Evolutionary conservation across 805 yeast species (phyloP), one percentile per base, ranked within the genome.

Genomic region (Osmozyma mogii): DNA sequence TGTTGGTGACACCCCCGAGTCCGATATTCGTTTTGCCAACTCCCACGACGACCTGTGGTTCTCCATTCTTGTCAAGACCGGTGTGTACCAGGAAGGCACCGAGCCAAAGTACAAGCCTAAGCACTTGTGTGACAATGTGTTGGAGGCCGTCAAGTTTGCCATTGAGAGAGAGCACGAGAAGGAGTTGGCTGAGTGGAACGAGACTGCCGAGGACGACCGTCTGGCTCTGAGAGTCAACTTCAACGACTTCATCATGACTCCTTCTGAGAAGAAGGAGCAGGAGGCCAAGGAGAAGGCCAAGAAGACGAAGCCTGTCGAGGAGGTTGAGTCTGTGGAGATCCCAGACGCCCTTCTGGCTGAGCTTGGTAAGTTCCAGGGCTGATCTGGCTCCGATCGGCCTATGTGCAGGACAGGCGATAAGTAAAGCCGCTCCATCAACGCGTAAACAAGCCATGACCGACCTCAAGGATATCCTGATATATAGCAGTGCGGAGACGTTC

Each of bases 1-100:
- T 58, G 92, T 83, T 29, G 94, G 94, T 45, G 94, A 83, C 50
- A 83, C 94, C 9, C 94, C 94, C 12, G 94, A 83, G 58, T 78
- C 88, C 5, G 94, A 83, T 54, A 83, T 83, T 40, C 66, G 92
- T 54, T 84, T 84, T 59, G 94, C 94, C 31, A 83, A 83, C 60
- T 77, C 87, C 12, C 89, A 82, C 56, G 92, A 83, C 50, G 73
- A 73, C 36, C 75, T 85, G 17, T 83, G 94, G 94, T 76, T 70
- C 56, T 82, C 94, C 16, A 83, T 84, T 35, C 65, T 83, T 47
- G 94, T 83, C 22, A 79, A 83, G 56, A 83, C 94, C 22, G 94
- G 94, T 52, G 94, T 83, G 34, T 83, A 82, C 56, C 77, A 81
- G 56, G 84, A 71, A 26, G 88, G 89, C 13, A 76, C 89, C 6